Conservation (phyloP, 2,329 filamentous ascomycete species). For the Stagonosporopsis rhizophila region DNA sequence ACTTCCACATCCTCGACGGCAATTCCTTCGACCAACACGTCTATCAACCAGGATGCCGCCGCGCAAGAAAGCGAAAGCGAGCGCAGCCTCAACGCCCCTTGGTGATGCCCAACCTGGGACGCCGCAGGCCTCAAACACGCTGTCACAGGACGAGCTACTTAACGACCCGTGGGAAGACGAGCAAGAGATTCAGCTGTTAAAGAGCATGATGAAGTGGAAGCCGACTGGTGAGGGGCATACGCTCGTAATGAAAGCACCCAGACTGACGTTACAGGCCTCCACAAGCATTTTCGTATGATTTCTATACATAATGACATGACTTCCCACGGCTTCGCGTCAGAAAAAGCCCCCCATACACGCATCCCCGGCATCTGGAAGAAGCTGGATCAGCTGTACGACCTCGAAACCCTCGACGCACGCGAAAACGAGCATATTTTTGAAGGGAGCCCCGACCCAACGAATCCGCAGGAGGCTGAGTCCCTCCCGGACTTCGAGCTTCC, state of each 20-base stretch:
- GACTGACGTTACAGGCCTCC: constrained; percentile 57
- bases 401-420: constrained; percentile 84
- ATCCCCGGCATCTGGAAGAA: constrained; percentile 94
- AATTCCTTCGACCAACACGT: neutral
- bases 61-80: constrained; percentile 69
- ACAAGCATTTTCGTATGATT: constrained; percentile 63
- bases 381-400: constrained; percentile 81
- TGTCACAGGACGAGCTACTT: constrained; percentile 63
- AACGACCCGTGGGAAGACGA: constrained; percentile 92
- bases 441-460: constrained; percentile 61
- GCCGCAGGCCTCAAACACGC: constrained; percentile 46
- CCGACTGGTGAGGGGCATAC: constrained; percentile 70
- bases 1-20: neutral
- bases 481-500: constrained; percentile 53
- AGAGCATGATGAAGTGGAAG: constrained; percentile 92
- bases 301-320: constrained; percentile 47
- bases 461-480: constrained; percentile 43
- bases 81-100: constrained; percentile 64
- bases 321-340: constrained; percentile 70
- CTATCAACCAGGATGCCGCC: constrained; percentile 65
- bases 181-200: constrained; percentile 90
- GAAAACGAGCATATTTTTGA: constrained; percentile 67
- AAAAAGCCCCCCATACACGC: constrained; percentile 77
- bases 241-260: neutral
- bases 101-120: constrained; percentile 51